Percentiles rank a stretch among this genome's conserved stretches.
Evolutionary conservation across 768 basidiomycete species (phyloP).

Genomic region (Tulasnella sp.): DNA sequence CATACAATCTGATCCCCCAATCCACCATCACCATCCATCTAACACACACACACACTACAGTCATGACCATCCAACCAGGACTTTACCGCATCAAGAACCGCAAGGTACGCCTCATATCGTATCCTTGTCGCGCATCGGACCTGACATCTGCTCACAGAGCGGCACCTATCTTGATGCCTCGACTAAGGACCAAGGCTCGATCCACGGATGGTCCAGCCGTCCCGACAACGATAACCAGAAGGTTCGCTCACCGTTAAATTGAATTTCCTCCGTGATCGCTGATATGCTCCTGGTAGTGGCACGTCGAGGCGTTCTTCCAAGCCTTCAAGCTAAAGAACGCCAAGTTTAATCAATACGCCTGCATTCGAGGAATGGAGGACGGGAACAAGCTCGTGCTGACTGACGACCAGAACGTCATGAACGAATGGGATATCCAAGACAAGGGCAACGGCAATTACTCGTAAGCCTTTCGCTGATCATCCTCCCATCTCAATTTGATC

Average conservation of each 20-base stretch:
- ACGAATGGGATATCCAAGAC: background rate
- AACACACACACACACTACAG: background rate
- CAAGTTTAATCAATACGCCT: background rate
- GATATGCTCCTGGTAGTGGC: background rate
- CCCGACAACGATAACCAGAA: slow-evolving; percentile 8
- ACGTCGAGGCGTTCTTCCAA: background rate
- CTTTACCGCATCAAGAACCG: background rate
- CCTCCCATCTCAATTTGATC: too few species aligned
- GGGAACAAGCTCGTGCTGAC: background rate
- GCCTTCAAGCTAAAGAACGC: background rate
- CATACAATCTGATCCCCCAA: too few species aligned
- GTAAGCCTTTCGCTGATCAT: too few species aligned
- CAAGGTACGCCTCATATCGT: background rate
- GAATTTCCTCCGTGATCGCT: background rate
- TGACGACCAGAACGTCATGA: background rate
- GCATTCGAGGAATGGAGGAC: background rate
- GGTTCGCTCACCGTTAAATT: too few species aligned
- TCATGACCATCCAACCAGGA: background rate
- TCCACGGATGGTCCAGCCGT: slow-evolving; percentile 9
- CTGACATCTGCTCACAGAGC: background rate
- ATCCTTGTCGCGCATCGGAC: too few species aligned
- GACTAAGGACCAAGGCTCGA: background rate
- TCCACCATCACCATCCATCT: too few species aligned
- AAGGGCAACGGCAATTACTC: background rate
- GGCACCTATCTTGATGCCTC: slow-evolving; percentile 7